A percentile compares a stretch with the other conserved stretches of the same genome.
Evolutionary conservation across 2,329 filamentous ascomycete genomes (phyloP).

Genomic region (Aspergillus fijiensis): DNA sequence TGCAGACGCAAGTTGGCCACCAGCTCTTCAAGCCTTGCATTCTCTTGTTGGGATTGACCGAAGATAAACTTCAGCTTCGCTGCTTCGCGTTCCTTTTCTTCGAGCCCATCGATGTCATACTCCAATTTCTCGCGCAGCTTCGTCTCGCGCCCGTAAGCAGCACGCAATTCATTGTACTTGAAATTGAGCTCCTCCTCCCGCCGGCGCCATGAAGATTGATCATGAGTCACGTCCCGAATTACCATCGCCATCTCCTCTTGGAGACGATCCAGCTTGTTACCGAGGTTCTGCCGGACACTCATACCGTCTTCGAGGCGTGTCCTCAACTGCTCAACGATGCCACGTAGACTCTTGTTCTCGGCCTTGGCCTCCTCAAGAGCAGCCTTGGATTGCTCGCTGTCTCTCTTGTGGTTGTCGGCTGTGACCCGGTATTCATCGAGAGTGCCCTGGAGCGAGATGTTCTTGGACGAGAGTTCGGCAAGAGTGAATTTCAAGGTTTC

Average conservation of each 20-base stretch:
- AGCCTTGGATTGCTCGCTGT: slow-evolving; percentile 55
- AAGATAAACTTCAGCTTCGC: slow-evolving; percentile 77
- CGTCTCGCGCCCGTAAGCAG: slow-evolving; percentile 66
- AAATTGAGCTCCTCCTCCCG: slow-evolving; percentile 59
- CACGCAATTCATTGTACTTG: slow-evolving; percentile 55
- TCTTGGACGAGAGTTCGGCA: slow-evolving; percentile 57
- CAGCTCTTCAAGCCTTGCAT: slow-evolving; percentile 63
- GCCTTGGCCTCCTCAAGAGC: slow-evolving; percentile 51
- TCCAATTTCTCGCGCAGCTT: slow-evolving; percentile 62
- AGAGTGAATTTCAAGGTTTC: slow-evolving; percentile 54
- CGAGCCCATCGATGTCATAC: slow-evolving; percentile 59
- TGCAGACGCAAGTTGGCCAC: slow-evolving; percentile 50
- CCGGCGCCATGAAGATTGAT: slow-evolving; percentile 75
- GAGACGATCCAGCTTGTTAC: slow-evolving; percentile 77
- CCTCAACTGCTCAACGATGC: slow-evolving; percentile 70
- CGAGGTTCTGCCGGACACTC: slow-evolving; percentile 78
- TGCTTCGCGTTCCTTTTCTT: slow-evolving; percentile 71
- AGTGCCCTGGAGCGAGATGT: slow-evolving; percentile 60
- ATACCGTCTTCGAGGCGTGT: slow-evolving; percentile 83
- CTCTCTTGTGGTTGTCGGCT: slow-evolving; percentile 58
- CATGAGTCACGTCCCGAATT: slow-evolving; percentile 74
- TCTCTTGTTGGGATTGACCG: slow-evolving; percentile 60
- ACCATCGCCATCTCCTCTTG: slow-evolving; percentile 84
- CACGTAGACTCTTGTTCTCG: slow-evolving; percentile 71
- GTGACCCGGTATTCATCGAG: slow-evolving; percentile 64